Conservation (phyloP, 2,329 filamentous ascomycete genomes). For the Diplocarpon rosae region DNA sequence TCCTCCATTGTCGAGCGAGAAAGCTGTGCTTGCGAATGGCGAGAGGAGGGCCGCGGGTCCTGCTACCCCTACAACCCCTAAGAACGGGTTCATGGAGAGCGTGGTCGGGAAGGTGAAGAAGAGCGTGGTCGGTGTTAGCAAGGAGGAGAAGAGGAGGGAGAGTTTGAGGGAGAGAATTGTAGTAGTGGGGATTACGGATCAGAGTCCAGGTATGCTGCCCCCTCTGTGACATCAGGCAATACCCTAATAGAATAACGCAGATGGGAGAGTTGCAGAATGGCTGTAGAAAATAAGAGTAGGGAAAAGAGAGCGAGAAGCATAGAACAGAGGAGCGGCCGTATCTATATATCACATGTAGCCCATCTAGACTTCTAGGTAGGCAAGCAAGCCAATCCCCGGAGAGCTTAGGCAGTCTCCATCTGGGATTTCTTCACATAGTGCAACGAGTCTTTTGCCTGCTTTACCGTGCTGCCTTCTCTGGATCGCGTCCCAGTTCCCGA, state of each 20-base stretch:
- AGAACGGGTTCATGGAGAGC: conserved; percentile 10
- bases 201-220: conserved; percentile 16
- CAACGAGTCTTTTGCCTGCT: too few relatives aligned
- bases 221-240: not conserved
- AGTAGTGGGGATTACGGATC: conserved; percentile 19
- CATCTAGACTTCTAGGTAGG: too few relatives aligned
- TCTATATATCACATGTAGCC: too few relatives aligned
- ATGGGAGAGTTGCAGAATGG: conserved; percentile 14
- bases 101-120: conserved; percentile 15
- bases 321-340: too few relatives aligned
- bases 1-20: conserved; percentile 1
- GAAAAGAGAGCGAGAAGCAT: too few relatives aligned
- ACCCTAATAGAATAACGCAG: conserved; percentile 8
- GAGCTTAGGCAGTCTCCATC: too few relatives aligned
- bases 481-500: too few relatives aligned
- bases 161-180: conserved; percentile 21
- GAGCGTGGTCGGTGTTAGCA: conserved; percentile 8
- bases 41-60: conserved; percentile 10
- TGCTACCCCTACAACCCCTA: conserved; percentile 13
- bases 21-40: conserved; percentile 7
- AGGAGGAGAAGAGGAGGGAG: conserved; percentile 16
- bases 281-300: not conserved
- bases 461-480: too few relatives aligned
- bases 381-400: too few relatives aligned
- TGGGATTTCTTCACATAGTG: too few relatives aligned